Percentiles rank a stretch among this genome's conserved stretches.
phyloP scores from a whole-genome alignment of 768 basidiomycete species.

The Leucogyrophana mollusca region DNA sequence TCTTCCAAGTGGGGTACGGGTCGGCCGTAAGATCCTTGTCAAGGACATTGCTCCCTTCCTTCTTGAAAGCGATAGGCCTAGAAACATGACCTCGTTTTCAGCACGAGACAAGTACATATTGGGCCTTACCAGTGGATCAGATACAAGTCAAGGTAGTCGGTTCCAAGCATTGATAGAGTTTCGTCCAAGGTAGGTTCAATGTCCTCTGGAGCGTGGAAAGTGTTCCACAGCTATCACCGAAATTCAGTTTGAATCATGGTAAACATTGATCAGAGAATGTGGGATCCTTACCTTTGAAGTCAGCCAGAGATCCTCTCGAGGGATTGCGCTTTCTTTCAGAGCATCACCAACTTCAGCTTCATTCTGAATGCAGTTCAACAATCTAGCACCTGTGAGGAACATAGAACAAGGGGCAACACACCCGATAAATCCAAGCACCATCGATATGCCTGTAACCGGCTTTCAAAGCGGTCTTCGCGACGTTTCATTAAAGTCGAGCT shows the following conservation, averaged over 20 bases:
- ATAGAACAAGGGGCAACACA: slow-evolving; percentile 25
- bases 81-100: not conserved
- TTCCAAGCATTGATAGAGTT: slow-evolving; percentile 56
- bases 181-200: slow-evolving; percentile 68
- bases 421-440: slow-evolving; percentile 69
- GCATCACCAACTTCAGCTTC: slow-evolving; percentile 70
- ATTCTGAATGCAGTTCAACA: slow-evolving; percentile 40
- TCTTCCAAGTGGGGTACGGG: slow-evolving; percentile 79
- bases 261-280: not conserved
- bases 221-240: slow-evolving; percentile 62
- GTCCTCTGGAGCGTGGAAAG: slow-evolving; percentile 71
- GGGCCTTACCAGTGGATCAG: slow-evolving; percentile 69
- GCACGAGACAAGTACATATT: not conserved
- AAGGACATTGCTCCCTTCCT: slow-evolving; percentile 46
- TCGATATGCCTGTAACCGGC: slow-evolving; percentile 73
- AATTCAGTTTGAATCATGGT: not conserved
- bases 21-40: slow-evolving; percentile 60
- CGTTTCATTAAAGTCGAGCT: not conserved
- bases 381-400: not conserved
- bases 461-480: slow-evolving; percentile 48
- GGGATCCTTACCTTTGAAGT: slow-evolving; percentile 49
- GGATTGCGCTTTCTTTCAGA: slow-evolving; percentile 53
- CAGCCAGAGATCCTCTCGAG: slow-evolving; percentile 65
- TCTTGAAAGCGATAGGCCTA: slow-evolving; percentile 70
- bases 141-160: slow-evolving; percentile 77